Evolutionary conservation across 148 eudicot species (phyloP), one percentile per base, ranked within the genome.

Genomic region (Arctostaphylos glauca): DNA sequence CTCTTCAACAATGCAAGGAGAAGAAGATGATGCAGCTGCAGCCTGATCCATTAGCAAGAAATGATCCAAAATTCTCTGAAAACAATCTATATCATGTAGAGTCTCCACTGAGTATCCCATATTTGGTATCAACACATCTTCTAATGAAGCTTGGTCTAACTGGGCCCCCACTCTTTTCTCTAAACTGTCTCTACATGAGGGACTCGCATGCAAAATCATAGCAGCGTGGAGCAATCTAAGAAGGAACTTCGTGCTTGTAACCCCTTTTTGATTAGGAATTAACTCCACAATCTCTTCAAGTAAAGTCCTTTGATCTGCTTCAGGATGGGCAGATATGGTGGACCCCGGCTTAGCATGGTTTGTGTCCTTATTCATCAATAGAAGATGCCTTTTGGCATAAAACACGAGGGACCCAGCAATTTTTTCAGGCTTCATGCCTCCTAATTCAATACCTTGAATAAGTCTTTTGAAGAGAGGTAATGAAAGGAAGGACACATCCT

Each of bases 11-110:
- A 83, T 85, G 31, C 74, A 58, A 49, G 94, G 94, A 82, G 96
- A 88, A 21, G 88, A 87, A 9, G 88, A 87, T 38, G 88, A 50
- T 49, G 79, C 86, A 2, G 90, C 85, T 7, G 79, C 68, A 50
- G 75, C 66, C 71, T 84, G 84, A 10, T 93, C 92, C 67, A 76
- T 77, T 49, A 83, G 79, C 89, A 91, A 86, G 74, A 91, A 93
- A 85, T 90, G 86, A 85, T 90, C 94, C 46, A 90, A 86, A 76
- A 93, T 90, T 83, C 94, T 89, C 83, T 93, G 96, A 78, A 93
- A 82, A 83, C 96, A 93, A 48, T 93, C 96, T 12, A 91, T 84
- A 83, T 93, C 96, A 82, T 91, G 90, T 47, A 88, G 41, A 19
- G 94, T 93, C 81, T 93, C 96, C 1, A 80, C 81, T 10, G 91